phyloP scores from a whole-genome alignment of 2,329 filamentous ascomycete genomes.

The Myriosclerotinia scirpicola region DNA sequence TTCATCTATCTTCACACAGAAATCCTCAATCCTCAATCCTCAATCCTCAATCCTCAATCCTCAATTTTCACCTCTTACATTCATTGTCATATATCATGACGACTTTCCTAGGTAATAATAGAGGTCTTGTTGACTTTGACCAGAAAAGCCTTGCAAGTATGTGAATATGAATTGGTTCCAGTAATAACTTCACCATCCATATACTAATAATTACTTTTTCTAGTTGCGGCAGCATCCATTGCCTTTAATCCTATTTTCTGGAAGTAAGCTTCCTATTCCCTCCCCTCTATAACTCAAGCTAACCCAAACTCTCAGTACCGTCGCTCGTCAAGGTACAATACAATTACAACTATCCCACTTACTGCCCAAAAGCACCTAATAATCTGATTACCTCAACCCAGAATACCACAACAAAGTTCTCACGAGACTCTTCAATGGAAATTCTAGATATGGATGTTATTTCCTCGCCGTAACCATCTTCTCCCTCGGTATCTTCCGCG shows the following conservation, averaged over 20 bases:
- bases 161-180: slow-evolving; percentile 38
- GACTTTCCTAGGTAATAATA: slow-evolving; percentile 33
- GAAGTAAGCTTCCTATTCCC: slow-evolving; percentile 69
- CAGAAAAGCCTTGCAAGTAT: slow-evolving; percentile 67
- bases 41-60: neutral
- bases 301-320: slow-evolving; percentile 58
- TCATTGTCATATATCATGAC: slow-evolving; percentile 31
- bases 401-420: slow-evolving; percentile 91
- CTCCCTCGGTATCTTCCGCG: slow-evolving; percentile 83
- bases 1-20: neutral
- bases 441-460: slow-evolving; percentile 81
- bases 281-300: slow-evolving; percentile 9
- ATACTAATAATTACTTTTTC: slow-evolving; percentile 23
- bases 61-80: neutral
- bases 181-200: slow-evolving; percentile 29
- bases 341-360: slow-evolving; percentile 31
- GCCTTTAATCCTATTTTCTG: slow-evolving; percentile 98
- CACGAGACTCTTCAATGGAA: slow-evolving; percentile 81
- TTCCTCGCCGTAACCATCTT: slow-evolving; percentile 87
- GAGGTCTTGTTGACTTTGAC: slow-evolving; percentile 57
- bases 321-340: slow-evolving; percentile 76
- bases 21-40: neutral
- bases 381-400: slow-evolving; percentile 42
- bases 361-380: slow-evolving; percentile 24
- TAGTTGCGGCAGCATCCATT: slow-evolving; percentile 80